Percentiles rank a stretch among this genome's conserved stretches.
These are phyloP conservation scores for Peribolospora baueri DNA, from an alignment of 768 basidiomycete species.

Conservation along the genomic window DNA sequence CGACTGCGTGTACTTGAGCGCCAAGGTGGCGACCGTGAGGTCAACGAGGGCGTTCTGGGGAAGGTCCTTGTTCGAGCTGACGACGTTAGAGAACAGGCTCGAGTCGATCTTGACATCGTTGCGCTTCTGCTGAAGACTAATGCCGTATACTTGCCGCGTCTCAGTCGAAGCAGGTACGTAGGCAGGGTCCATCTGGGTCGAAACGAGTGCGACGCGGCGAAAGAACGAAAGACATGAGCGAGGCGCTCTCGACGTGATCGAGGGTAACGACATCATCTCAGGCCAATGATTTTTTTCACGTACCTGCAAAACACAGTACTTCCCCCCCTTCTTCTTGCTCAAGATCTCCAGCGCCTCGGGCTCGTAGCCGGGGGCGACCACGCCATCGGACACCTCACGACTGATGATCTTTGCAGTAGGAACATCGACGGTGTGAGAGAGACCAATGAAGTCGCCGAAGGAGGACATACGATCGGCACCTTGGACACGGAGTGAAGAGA, in stretches of 20 bases:
- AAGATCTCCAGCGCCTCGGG: constrained; percentile 69
- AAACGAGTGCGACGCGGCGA: no score
- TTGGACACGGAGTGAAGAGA: constrained; percentile 15
- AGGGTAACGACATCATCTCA: neutral
- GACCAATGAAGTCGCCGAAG: constrained; percentile 94
- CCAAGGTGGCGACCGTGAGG: constrained; percentile 81
- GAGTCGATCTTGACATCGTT: constrained; percentile 73
- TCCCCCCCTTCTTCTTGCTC: constrained; percentile 88
- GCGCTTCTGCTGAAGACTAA: constrained; percentile 65
- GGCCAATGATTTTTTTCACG: no score
- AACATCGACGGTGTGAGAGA: constrained; percentile 75
- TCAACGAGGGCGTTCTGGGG: constrained; percentile 57
- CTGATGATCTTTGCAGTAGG: constrained; percentile 91
- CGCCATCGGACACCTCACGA: constrained; percentile 94
- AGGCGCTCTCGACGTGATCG: neutral
- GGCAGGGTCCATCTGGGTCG: constrained; percentile 52
- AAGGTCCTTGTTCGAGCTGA: constrained; percentile 73
- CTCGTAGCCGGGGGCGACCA: constrained; percentile 85
- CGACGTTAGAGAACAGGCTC: constrained; percentile 59
- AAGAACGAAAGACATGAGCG: no score
- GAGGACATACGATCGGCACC: constrained; percentile 98
- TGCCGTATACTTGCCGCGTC: constrained; percentile 85
- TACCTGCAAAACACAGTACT: constrained; percentile 91
- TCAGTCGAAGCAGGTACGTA: constrained; percentile 60
- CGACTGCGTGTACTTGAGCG: constrained; percentile 96